phyloP scores from a whole-genome alignment of 306 rosid species.

The Aeschynomene evenia region DNA sequence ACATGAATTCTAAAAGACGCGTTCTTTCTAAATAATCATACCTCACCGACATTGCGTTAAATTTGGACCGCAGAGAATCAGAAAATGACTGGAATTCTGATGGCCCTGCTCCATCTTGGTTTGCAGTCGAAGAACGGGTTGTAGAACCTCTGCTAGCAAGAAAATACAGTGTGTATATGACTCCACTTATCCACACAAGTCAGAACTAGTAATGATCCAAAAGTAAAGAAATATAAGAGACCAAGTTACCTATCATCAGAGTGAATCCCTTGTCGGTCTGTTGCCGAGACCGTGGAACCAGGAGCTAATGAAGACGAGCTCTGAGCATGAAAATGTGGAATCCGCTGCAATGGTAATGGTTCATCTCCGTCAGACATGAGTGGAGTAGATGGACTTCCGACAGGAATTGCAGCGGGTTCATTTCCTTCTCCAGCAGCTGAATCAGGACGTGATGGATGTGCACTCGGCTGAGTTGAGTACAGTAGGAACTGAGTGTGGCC shows the following conservation, averaged over 20 bases:
- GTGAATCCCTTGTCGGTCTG: slow-evolving; percentile 46
- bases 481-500: slow-evolving; percentile 59
- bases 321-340: slow-evolving; percentile 37
- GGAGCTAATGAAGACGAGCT: slow-evolving; percentile 44
- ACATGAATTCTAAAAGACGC: not conserved
- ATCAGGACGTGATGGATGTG: slow-evolving; percentile 44
- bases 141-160: slow-evolving; percentile 44
- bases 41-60: slow-evolving; percentile 68
- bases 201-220: not conserved
- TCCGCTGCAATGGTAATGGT: slow-evolving; percentile 45
- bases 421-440: slow-evolving; percentile 42
- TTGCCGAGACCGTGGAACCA: slow-evolving; percentile 32
- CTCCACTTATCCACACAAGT: not conserved
- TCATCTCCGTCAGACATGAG: slow-evolving; percentile 46
- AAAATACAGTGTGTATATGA: not conserved
- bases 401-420: slow-evolving; percentile 53
- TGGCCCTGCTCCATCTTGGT: slow-evolving; percentile 64
- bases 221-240: not conserved
- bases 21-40: slow-evolving; percentile 28
- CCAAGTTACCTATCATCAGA: slow-evolving; percentile 43
- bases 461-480: slow-evolving; percentile 50
- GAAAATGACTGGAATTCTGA: slow-evolving; percentile 82
- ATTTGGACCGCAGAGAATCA: slow-evolving; percentile 65
- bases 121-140: slow-evolving; percentile 41
- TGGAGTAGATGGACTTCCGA: slow-evolving; percentile 58